Evolutionary conservation across 208 protist genomes (phyloP).

Genomic region (Phytomonas francai): DNA sequence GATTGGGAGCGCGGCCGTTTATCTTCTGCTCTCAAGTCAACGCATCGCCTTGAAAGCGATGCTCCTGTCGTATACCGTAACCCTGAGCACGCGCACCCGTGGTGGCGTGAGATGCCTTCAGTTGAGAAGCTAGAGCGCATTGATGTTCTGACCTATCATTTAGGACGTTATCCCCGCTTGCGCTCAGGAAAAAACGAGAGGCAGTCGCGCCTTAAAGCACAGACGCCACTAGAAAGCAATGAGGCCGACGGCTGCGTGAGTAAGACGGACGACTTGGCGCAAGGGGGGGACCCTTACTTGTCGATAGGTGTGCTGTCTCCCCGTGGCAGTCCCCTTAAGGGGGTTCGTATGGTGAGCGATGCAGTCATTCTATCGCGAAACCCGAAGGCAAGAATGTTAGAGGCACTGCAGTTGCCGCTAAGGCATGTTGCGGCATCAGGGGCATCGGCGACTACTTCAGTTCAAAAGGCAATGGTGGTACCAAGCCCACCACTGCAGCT

Average conservation of each 20-base stretch:
- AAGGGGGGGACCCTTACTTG: not conserved
- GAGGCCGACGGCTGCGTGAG: not conserved
- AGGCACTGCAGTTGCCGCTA: not conserved
- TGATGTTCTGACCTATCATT: slow-evolving; percentile 30
- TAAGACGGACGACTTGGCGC: not conserved
- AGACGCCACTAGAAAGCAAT: not conserved
- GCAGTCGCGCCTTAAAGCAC: not conserved
- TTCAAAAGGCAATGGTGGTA: not conserved
- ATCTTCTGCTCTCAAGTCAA: not conserved
- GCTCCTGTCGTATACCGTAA: not conserved
- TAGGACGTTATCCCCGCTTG: slow-evolving; percentile 22
- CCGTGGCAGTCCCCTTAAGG: not conserved
- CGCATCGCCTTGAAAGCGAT: not conserved
- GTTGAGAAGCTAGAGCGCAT: slow-evolving; percentile 18
- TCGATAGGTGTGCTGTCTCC: not conserved
- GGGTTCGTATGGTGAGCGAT: not conserved
- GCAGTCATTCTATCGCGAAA: not conserved
- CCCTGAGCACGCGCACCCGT: not conserved
- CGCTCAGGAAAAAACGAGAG: not conserved
- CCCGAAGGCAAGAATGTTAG: not conserved
- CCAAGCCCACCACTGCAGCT: not conserved
- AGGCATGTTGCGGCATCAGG: not conserved
- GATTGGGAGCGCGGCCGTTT: not conserved
- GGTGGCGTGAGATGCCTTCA: slow-evolving; percentile 22
- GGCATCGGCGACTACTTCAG: not conserved